Evolutionary conservation across 192 early-diverging fungal species (phyloP).

Genomic region (Kickxella alabastrina): DNA sequence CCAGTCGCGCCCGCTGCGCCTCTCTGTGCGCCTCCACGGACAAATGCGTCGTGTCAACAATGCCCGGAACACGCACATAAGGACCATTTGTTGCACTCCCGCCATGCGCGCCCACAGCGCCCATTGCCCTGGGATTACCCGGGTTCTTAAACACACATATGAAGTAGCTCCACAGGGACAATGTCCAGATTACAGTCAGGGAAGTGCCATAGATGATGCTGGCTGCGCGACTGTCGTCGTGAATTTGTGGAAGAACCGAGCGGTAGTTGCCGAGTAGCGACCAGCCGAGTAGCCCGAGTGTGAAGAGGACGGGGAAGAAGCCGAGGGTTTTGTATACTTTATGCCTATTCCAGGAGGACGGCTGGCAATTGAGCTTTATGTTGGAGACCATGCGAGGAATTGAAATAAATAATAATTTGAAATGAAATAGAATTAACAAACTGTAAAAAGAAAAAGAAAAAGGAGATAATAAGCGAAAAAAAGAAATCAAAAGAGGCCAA

Average conservation of each 20-base stretch:
- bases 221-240: constrained; percentile 2
- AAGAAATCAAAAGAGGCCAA: background rate
- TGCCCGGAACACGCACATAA: constrained; percentile 2
- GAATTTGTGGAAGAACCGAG: constrained; percentile 23
- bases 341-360: constrained; percentile 22
- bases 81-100: constrained; percentile 10
- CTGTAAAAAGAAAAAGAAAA: background rate
- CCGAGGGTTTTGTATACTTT: constrained; percentile 36
- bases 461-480: too few species aligned
- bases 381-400: too few species aligned
- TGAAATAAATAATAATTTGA: too few species aligned
- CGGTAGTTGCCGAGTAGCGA: constrained; percentile 17
- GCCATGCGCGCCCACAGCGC: constrained; percentile 3
- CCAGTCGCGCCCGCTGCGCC: constrained; percentile 7
- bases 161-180: constrained; percentile 33
- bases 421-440: too few species aligned
- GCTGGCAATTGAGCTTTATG: constrained; percentile 3
- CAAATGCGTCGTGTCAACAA: background rate
- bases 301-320: constrained; percentile 37
- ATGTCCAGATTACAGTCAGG: constrained; percentile 4
- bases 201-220: background rate
- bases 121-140: constrained; percentile 11
- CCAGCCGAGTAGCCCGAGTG: constrained; percentile 42
- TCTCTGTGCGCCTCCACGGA: background rate
- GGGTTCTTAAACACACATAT: constrained; percentile 33